These are phyloP conservation scores for Heliosperma pusillum DNA, from an alignment of 148 eudicot genomes.

Conservation along the genomic window DNA sequence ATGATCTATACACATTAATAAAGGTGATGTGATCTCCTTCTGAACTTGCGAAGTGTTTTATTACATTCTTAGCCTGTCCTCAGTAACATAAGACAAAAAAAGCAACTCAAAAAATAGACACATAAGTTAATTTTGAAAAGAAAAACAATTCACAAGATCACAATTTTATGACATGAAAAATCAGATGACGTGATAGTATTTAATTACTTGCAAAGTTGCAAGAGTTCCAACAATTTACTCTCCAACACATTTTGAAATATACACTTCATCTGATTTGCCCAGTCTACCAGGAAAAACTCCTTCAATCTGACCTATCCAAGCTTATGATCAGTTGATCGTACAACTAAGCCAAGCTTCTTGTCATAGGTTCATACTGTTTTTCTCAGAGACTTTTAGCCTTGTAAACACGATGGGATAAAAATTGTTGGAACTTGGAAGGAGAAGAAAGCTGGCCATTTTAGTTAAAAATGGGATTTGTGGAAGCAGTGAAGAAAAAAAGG, in stretches of 20 bases:
- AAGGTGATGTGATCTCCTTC: conserved; percentile 91
- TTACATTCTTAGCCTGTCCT: conserved; percentile 60
- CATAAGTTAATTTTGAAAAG: neutral
- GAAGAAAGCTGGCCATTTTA: too few species aligned
- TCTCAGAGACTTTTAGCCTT: neutral
- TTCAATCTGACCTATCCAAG: neutral
- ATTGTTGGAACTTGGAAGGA: too few species aligned
- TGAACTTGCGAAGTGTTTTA: conserved; percentile 64
- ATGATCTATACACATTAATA: conserved; percentile 65
- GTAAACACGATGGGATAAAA: too few species aligned
- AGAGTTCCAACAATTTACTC: neutral
- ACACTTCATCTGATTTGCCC: neutral
- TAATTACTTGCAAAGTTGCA: neutral
- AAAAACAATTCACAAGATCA: neutral
- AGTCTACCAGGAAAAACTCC: too few species aligned
- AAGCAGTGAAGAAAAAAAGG: too few species aligned
- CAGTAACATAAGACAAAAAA: conserved; percentile 2
- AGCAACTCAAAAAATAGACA: neutral
- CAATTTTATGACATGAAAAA: neutral
- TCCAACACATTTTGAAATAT: too few species aligned
- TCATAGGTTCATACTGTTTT: neutral
- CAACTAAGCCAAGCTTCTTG: neutral
- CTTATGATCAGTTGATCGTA: neutral
- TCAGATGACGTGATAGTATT: neutral
- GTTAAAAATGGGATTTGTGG: too few species aligned